Percentiles rank a stretch among this genome's conserved stretches.
These are phyloP conservation scores for Hymenotorrendiella dingleyae DNA, from an alignment of 2,329 filamentous ascomycete species.

Conservation along the genomic window DNA sequence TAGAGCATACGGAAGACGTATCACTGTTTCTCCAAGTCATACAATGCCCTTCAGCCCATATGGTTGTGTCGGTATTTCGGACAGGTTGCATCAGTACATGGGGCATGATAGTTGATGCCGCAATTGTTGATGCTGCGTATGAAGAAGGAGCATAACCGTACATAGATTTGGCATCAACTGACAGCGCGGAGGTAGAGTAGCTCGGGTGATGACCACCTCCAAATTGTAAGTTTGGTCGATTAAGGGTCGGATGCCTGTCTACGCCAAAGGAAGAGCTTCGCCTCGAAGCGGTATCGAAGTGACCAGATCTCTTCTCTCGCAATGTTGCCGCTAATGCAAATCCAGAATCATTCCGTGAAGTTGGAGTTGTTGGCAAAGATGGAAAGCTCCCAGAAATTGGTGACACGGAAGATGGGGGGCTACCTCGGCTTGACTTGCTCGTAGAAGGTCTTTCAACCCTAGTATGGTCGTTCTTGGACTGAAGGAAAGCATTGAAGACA, in stretches of 20 bases:
- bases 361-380: slow-evolving; percentile 65
- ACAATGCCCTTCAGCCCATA: slow-evolving; percentile 83
- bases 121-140: slow-evolving; percentile 80
- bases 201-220: slow-evolving; percentile 59
- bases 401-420: slow-evolving; percentile 61
- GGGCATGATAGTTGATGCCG: slow-evolving; percentile 82
- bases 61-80: slow-evolving; percentile 68
- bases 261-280: slow-evolving; percentile 90
- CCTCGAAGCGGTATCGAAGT: slow-evolving; percentile 71
- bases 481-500: slow-evolving; percentile 87
- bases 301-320: slow-evolving; percentile 88
- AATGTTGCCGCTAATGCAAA: slow-evolving; percentile 81
- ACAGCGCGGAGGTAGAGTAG: slow-evolving; percentile 60
- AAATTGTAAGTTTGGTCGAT: slow-evolving; percentile 70
- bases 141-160: slow-evolving; percentile 73
- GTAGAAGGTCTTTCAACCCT: slow-evolving; percentile 74
- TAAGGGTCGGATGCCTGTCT: slow-evolving; percentile 61
- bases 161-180: slow-evolving; percentile 33
- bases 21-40: slow-evolving; percentile 61
- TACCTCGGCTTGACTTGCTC: slow-evolving; percentile 56
- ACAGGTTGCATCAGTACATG: slow-evolving; percentile 76
- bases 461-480: slow-evolving; percentile 61
- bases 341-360: slow-evolving; percentile 87
- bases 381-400: slow-evolving; percentile 76
- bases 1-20: slow-evolving; percentile 55